A percentile compares a stretch with the other conserved stretches of the same genome.
These are phyloP conservation scores for Thuja plicata DNA, from an alignment of 83 land plant genomes.

Conservation along the genomic window DNA sequence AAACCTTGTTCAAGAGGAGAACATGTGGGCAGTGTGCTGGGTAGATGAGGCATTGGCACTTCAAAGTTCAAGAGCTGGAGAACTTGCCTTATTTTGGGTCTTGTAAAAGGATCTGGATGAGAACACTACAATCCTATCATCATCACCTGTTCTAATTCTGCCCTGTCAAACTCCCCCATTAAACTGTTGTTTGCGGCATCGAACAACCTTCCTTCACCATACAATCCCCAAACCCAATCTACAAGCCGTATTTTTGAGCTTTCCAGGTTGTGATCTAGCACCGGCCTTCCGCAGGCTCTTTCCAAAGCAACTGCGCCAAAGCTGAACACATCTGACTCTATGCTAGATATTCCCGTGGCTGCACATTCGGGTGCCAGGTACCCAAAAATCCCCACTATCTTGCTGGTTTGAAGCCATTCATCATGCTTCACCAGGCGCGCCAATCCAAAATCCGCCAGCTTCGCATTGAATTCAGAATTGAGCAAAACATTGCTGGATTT, in stretches of 20 bases:
- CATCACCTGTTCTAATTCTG: conserved; percentile 50
- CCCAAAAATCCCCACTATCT: conserved; percentile 18
- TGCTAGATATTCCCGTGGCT: neutral
- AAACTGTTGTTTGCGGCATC: conserved; percentile 52
- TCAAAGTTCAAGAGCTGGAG: neutral
- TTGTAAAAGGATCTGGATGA: conserved; percentile 48
- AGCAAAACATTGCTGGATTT: no score
- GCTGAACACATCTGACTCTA: conserved; percentile 19
- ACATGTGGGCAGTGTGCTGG: neutral
- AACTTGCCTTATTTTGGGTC: conserved; percentile 61
- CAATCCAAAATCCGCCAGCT: no score
- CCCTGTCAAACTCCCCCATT: conserved; percentile 35
- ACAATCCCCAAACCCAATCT: conserved; percentile 66
- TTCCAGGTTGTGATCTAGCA: neutral
- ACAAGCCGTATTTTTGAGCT: conserved; percentile 8
- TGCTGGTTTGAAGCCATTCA: neutral
- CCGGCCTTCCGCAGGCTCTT: neutral
- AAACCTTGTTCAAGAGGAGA: neutral
- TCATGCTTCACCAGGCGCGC: no score
- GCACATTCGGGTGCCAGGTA: conserved; percentile 24
- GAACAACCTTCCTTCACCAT: conserved; percentile 31
- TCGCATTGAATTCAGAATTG: no score
- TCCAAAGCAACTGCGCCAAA: conserved; percentile 25
- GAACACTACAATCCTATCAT: conserved; percentile 73
- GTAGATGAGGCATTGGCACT: neutral